These are phyloP conservation scores for Capsella bursapastoris DNA, from an alignment of 345 rosid species.

Conservation along the genomic window DNA sequence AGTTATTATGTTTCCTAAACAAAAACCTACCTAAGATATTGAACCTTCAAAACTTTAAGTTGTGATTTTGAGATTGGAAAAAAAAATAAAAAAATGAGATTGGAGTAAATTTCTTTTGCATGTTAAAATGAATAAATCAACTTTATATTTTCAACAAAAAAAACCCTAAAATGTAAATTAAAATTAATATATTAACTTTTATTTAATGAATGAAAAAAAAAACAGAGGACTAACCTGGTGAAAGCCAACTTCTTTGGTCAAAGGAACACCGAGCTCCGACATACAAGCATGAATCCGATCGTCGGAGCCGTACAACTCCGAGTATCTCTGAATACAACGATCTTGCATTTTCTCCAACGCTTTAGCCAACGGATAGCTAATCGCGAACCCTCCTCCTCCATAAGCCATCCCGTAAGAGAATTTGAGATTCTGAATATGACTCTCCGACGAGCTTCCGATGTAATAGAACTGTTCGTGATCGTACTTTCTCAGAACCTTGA, in stretches of 20 bases:
- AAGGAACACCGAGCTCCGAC: constrained; percentile 90
- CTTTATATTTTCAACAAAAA: neutral
- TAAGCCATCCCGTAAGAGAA: constrained; percentile 81
- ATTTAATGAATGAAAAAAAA: neutral
- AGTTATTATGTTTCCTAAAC: constrained; percentile 10
- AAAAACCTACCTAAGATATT: neutral
- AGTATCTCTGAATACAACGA: constrained; percentile 63
- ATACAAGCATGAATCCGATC: constrained; percentile 88
- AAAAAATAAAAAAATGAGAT: neutral
- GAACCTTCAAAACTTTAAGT: neutral
- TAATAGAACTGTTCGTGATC: constrained; percentile 72
- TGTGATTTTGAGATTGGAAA: neutral
- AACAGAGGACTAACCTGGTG: constrained; percentile 69
- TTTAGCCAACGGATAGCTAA: constrained; percentile 71
- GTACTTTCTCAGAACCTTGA: constrained; percentile 63
- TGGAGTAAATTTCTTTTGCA: no score
- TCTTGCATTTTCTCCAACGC: constrained; percentile 69
- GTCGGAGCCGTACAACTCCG: constrained; percentile 72
- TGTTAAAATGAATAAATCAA: neutral
- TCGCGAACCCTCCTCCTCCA: constrained; percentile 94
- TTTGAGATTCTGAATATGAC: constrained; percentile 69
- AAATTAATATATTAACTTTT: neutral
- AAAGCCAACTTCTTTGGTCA: constrained; percentile 71
- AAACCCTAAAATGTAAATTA: neutral
- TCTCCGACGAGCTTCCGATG: constrained; percentile 76